A percentile compares a stretch with the other conserved stretches of the same genome.
These are phyloP conservation scores for Lipomyces chichibuensis DNA, from an alignment of 805 yeast species.

Conservation along the genomic window DNA sequence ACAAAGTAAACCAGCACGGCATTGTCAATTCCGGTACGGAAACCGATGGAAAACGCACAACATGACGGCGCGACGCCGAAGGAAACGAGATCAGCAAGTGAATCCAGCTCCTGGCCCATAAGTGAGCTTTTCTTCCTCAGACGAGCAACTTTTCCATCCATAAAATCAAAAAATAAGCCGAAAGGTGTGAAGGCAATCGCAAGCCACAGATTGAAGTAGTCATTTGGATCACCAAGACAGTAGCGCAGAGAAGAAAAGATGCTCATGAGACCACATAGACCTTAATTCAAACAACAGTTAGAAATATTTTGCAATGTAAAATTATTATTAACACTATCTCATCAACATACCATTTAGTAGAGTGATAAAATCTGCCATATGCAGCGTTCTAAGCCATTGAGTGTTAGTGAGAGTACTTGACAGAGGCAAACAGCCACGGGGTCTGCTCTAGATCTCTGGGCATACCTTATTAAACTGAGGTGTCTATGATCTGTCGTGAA, in stretches of 20 bases:
- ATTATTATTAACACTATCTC: background rate
- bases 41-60: constrained; percentile 88
- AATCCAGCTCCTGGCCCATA: constrained; percentile 97
- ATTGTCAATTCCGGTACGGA: constrained; percentile 80
- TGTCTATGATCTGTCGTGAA: constrained; percentile 84
- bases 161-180: constrained; percentile 93
- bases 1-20: constrained; percentile 80
- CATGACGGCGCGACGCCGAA: constrained; percentile 96
- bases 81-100: constrained; percentile 85
- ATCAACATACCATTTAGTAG: constrained; percentile 65
- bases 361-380: constrained; percentile 95
- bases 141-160: constrained; percentile 97
- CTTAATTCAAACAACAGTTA: constrained; percentile 14
- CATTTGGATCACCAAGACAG: constrained; percentile 65
- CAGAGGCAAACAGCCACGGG: background rate
- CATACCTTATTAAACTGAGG: constrained; percentile 67
- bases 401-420: background rate
- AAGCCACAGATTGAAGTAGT: constrained; percentile 62
- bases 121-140: constrained; percentile 86
- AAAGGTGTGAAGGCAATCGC: constrained; percentile 88
- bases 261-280: constrained; percentile 90
- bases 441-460: background rate
- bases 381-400: constrained; percentile 62
- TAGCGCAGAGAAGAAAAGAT: constrained; percentile 83
- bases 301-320: background rate